These are phyloP conservation scores for Brassica juncea DNA, from an alignment of 345 rosid genomes.

Conservation along the genomic window DNA sequence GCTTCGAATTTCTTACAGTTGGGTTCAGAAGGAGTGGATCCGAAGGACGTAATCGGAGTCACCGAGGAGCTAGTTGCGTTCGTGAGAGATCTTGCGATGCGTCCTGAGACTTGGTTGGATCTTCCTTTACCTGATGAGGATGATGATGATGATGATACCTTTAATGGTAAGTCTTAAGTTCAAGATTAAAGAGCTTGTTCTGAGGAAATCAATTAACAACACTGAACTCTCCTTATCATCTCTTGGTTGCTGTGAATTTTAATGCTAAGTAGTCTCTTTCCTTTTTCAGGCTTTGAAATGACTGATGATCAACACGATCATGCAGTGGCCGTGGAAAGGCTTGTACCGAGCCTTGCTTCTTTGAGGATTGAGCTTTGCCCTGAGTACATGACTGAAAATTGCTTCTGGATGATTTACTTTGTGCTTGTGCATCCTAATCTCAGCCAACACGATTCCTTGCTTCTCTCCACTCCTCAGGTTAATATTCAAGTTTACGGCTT, in stretches of 20 bases:
- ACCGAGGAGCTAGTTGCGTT: constrained; percentile 76
- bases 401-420: constrained; percentile 96
- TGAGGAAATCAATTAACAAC: too few relatives aligned
- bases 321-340: constrained; percentile 65
- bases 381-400: constrained; percentile 76
- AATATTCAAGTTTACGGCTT: too few relatives aligned
- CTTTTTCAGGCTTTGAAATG: constrained; percentile 68
- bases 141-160: constrained; percentile 49
- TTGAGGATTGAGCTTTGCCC: constrained; percentile 91
- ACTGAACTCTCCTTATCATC: too few relatives aligned
- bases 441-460: constrained; percentile 63
- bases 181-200: not conserved
- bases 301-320: constrained; percentile 77
- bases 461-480: constrained; percentile 79
- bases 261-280: not conserved
- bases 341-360: constrained; percentile 72
- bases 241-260: not conserved
- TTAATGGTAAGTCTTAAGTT: constrained; percentile 53
- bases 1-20: constrained; percentile 48
- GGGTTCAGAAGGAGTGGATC: constrained; percentile 46
- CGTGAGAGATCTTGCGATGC: constrained; percentile 69
- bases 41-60: constrained; percentile 53
- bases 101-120: constrained; percentile 92
- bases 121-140: constrained; percentile 82
- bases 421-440: constrained; percentile 89